These are phyloP conservation scores for Hura crepitans DNA, from an alignment of 441 rosid species.

Conservation along the genomic window DNA sequence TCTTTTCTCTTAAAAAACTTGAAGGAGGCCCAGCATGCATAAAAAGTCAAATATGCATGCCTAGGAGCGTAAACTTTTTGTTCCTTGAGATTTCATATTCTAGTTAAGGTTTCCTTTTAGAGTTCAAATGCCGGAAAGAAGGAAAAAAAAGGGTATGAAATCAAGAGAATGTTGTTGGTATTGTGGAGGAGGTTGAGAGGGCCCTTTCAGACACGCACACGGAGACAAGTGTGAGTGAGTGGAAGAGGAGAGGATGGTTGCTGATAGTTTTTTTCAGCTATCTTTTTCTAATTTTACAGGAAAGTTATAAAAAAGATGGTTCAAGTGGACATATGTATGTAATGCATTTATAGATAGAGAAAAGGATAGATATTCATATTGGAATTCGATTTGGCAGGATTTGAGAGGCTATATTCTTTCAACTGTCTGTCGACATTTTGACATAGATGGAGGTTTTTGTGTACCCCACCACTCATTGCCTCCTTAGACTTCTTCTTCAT, in stretches of 20 bases:
- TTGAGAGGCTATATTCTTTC: constrained; percentile 37
- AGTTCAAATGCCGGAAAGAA: too few relatives aligned
- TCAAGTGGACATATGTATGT: constrained; percentile 22
- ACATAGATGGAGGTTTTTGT: constrained; percentile 46
- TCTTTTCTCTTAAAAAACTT: neutral
- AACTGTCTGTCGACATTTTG: constrained; percentile 29
- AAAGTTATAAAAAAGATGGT: constrained; percentile 11
- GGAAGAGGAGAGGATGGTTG: constrained; percentile 21
- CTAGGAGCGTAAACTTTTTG: neutral
- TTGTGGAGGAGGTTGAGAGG: constrained; percentile 52
- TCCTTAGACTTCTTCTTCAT: constrained; percentile 12
- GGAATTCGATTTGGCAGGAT: constrained; percentile 47
- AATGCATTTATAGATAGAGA: neutral
- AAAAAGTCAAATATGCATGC: neutral
- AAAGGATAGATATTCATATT: neutral
- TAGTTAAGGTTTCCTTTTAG: too few relatives aligned
- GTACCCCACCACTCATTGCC: constrained; percentile 59
- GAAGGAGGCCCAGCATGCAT: neutral
- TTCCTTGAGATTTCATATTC: too few relatives aligned
- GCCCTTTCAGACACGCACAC: constrained; percentile 38
- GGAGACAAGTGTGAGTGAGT: constrained; percentile 30
- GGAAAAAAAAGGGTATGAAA: neutral
- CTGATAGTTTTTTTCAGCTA: constrained; percentile 17
- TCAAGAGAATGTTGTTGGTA: constrained; percentile 26
- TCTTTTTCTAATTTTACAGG: constrained; percentile 14